Evolutionary conservation across 2,329 filamentous ascomycete species (phyloP), one percentile per base, ranked within the genome.

Genomic region (Calycina marina): DNA sequence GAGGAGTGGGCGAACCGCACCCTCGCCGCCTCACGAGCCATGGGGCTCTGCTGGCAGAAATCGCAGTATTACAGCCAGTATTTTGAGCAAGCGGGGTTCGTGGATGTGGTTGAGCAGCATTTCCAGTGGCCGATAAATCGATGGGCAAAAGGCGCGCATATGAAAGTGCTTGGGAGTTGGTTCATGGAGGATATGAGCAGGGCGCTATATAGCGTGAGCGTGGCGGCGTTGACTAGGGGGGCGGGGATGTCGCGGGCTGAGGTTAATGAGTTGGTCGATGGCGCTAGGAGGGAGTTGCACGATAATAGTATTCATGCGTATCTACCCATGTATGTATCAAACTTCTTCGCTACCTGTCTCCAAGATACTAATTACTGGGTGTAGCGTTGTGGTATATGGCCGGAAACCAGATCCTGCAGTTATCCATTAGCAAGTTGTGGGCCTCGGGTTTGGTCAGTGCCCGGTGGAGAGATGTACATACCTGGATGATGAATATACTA

Each of bases 111-210:
- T 11, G 58, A 72, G 44, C 53, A 51, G 11, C 43, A 63, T 3
- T 69, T 63, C 47, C 68, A 65, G 45, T 56, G 69, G 30, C 69
- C 69, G 0, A 57, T 62, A 31, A 68, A 65, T 20, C 55, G 55
- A 5, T 72, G 69, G 69, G 54, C 68, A 1, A 63, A 60, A 38
- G 53, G 43, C 4, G 30, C 37, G 14, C 37, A 32, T 14, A 30
- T 43, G 35, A 49, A 46, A 36, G 27, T 9, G 5, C 16, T 47
- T 12, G 46, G 40, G 3, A 36, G 30, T 4, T 53, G 42, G 37
- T 52, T 45, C 20, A 32, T 41, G 32, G 36, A 40, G 12, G 44
- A 51, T 36, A 30, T 37, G 6, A 20, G 42, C 11, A 37, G 41
- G 25, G 45, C 42, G 2, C 11, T 49, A 3, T 30, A 43, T 12